Percentiles rank a stretch among this genome's conserved stretches.
These are phyloP conservation scores for Arxiozyma heterogenica DNA, from an alignment of 1,139 yeast genomes.

Conservation along the genomic window DNA sequence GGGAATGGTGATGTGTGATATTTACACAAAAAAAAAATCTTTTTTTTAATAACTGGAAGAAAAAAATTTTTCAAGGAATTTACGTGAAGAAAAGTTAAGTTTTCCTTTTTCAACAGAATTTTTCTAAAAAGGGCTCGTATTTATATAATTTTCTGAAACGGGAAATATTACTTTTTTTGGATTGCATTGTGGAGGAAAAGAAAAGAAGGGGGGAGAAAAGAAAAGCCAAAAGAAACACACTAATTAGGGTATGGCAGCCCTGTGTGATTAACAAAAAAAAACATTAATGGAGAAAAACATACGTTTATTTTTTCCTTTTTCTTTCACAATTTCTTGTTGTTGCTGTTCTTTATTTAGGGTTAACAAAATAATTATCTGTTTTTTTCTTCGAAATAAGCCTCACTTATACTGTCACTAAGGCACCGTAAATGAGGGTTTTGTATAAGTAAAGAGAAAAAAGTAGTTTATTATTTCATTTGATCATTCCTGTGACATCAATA, in stretches of 20 bases:
- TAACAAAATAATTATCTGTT: too few species aligned
- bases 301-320: too few species aligned
- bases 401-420: too few species aligned
- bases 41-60: too few species aligned
- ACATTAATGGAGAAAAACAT: too few species aligned
- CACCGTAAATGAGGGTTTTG: too few species aligned
- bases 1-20: not conserved
- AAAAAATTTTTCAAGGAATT: not conserved
- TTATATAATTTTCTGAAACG: slow-evolving; percentile 2
- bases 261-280: not conserved
- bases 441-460: too few species aligned
- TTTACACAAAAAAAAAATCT: not conserved
- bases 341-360: too few species aligned
- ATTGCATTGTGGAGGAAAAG: not conserved
- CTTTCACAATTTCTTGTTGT: too few species aligned
- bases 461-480: too few species aligned
- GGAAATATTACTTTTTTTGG: slow-evolving; percentile 2
- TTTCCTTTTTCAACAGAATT: slow-evolving; percentile 1
- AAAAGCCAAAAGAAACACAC: not conserved
- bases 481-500: too few species aligned
- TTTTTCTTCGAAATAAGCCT: too few species aligned
- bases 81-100: not conserved
- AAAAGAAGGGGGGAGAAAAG: not conserved
- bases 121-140: not conserved
- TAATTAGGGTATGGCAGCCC: not conserved